phyloP scores from a whole-genome alignment of 2,329 filamentous ascomycete species.

The Phialophora tarda region DNA sequence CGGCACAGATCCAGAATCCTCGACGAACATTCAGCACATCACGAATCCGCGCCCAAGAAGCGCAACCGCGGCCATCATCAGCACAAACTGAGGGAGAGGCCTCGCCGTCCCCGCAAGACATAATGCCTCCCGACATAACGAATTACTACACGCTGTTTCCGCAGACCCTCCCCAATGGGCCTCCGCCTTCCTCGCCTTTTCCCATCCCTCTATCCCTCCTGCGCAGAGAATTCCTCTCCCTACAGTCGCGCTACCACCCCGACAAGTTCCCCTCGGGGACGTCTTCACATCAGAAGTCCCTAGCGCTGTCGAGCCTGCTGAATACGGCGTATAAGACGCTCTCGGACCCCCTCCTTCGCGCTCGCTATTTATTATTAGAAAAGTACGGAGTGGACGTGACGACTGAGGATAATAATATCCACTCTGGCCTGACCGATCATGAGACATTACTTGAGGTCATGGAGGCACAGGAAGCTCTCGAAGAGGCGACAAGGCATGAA shows the following conservation, averaged over 20 bases:
- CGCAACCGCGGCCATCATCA: too few species aligned
- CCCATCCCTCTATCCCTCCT: conserved; percentile 71
- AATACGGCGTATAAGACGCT: conserved; percentile 93
- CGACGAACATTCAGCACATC: conserved; percentile 23
- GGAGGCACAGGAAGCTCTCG: conserved; percentile 77
- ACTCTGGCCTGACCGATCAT: conserved; percentile 63
- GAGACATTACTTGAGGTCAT: conserved; percentile 84
- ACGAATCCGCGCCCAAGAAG: conserved; percentile 5
- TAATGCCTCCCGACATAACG: conserved; percentile 30
- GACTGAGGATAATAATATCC: conserved; percentile 75
- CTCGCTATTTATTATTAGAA: conserved; percentile 81
- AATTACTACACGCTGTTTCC: conserved; percentile 92
- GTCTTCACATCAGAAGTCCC: conserved; percentile 64
- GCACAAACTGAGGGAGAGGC: background rate
- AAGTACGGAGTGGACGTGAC: conserved; percentile 72
- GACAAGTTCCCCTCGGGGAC: conserved; percentile 55
- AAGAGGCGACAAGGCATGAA: conserved; percentile 61
- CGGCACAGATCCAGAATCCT: background rate
- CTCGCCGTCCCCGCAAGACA: background rate
- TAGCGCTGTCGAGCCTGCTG: conserved; percentile 79
- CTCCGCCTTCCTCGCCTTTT: conserved; percentile 79
- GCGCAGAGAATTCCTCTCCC: conserved; percentile 81
- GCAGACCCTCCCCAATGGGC: conserved; percentile 72
- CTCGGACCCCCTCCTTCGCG: conserved; percentile 74
- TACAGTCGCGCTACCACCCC: conserved; percentile 66